These are phyloP conservation scores for Elsinoe australis DNA, from an alignment of 2,329 filamentous ascomycete species.

Conservation along the genomic window DNA sequence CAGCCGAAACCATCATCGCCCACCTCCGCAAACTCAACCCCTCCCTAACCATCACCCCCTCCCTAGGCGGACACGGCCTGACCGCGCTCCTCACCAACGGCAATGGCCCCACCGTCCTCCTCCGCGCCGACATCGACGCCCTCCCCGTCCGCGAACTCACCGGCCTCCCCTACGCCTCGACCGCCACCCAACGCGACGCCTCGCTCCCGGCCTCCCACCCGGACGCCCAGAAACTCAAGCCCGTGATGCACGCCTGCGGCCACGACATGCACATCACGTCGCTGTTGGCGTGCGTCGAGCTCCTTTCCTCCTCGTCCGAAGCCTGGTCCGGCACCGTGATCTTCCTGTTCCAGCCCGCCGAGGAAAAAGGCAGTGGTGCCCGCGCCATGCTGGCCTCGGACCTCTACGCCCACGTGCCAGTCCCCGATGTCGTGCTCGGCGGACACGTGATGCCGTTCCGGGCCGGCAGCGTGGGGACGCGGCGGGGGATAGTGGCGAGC, in stretches of 20 bases:
- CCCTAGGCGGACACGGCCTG: constrained; percentile 54
- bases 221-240: constrained; percentile 41
- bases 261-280: constrained; percentile 58
- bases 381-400: constrained; percentile 56
- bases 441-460: constrained; percentile 49
- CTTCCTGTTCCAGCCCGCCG: constrained; percentile 59
- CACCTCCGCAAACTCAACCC: constrained; percentile 32
- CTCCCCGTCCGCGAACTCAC: constrained; percentile 52
- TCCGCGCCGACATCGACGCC: constrained; percentile 57
- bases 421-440: constrained; percentile 51
- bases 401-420: constrained; percentile 45
- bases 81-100: constrained; percentile 52
- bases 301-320: constrained; percentile 39
- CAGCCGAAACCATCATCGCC: constrained; percentile 41
- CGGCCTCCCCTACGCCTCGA: constrained; percentile 49
- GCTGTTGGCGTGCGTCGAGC: constrained; percentile 49
- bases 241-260: constrained; percentile 62
- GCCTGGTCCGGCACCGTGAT: constrained; percentile 57
- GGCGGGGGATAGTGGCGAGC: constrained; percentile 36
- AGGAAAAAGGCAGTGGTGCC: constrained; percentile 57
- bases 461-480: constrained; percentile 36
- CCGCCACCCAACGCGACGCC: constrained; percentile 35
- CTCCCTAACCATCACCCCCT: constrained; percentile 40
- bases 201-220: constrained; percentile 15
- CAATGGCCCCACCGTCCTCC: constrained; percentile 46